Evolutionary conservation across 257 asterid species (phyloP).

Genomic region (Solanum lignicaule): DNA sequence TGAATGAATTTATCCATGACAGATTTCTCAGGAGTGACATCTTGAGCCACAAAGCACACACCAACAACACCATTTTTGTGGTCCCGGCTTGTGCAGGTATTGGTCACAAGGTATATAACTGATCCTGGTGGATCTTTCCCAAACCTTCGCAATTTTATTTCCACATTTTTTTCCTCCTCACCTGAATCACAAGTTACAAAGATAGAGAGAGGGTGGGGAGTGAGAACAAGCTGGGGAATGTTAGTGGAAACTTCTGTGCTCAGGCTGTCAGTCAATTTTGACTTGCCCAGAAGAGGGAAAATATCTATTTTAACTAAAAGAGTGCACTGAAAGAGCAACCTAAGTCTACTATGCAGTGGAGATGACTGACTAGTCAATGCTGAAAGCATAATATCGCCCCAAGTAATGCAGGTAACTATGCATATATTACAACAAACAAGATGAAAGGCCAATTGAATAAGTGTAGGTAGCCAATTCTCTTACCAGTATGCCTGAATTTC

Average conservation of each 20-base stretch:
- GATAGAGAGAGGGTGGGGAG: not conserved
- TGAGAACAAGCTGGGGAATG: not conserved
- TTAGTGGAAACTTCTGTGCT: not conserved
- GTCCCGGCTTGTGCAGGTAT: conserved; percentile 62
- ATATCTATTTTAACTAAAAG: not conserved
- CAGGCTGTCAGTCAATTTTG: not conserved
- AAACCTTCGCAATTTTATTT: conserved; percentile 38
- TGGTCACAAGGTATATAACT: conserved; percentile 27
- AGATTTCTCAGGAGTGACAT: conserved; percentile 45
- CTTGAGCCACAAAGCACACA: conserved; percentile 63
- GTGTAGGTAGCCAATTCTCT: not conserved
- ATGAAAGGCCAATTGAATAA: not conserved
- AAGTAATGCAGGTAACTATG: not conserved
- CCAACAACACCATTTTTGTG: conserved; percentile 43
- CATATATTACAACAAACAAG: not conserved
- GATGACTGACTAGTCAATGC: not conserved
- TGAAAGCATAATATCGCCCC: not conserved
- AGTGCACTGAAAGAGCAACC: not conserved
- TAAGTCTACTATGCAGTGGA: not conserved
- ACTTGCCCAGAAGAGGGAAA: not conserved
- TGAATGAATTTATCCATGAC: conserved; percentile 44
- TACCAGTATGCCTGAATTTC: not conserved
- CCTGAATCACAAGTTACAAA: conserved; percentile 29
- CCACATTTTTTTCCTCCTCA: conserved; percentile 49
- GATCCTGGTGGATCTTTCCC: conserved; percentile 16